phyloP scores from a whole-genome alignment of 2,329 filamentous ascomycete genomes.

The Pseudogymnoascus sp. region DNA sequence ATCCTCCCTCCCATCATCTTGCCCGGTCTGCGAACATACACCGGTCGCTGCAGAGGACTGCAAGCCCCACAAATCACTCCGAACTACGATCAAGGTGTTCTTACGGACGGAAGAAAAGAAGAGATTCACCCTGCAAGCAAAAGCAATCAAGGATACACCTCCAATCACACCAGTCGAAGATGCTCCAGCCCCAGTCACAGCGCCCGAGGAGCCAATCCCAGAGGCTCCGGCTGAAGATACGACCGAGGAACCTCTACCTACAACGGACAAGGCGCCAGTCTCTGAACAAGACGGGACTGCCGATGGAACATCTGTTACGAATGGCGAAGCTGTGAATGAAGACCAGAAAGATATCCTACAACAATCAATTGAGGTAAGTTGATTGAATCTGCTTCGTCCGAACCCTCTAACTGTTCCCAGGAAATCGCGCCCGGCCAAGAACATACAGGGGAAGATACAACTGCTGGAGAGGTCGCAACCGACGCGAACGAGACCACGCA shows the following conservation, averaged over 20 bases:
- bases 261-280: constrained; percentile 10
- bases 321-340: constrained; percentile 13
- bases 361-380: constrained; percentile 30
- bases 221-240: constrained; percentile 10
- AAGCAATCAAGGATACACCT: constrained; percentile 31
- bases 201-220: constrained; percentile 8
- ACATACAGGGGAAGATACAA: constrained; percentile 10
- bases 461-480: constrained; percentile 14
- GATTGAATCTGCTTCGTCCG: background rate
- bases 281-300: constrained; percentile 9
- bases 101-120: constrained; percentile 88
- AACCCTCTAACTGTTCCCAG: constrained; percentile 19
- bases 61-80: constrained; percentile 80
- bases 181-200: constrained; percentile 9
- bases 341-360: constrained; percentile 30
- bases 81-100: constrained; percentile 86
- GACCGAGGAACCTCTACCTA: constrained; percentile 9
- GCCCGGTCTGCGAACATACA: constrained; percentile 87
- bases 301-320: constrained; percentile 11
- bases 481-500: constrained; percentile 13
- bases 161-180: constrained; percentile 25
- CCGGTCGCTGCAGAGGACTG: constrained; percentile 81
- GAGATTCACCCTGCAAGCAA: constrained; percentile 53
- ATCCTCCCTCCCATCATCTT: constrained; percentile 64
- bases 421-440: constrained; percentile 28